A percentile compares a stretch with the other conserved stretches of the same genome.
Evolutionary conservation across 768 basidiomycete genomes (phyloP).

Genomic region (Rhizopogon rudus): DNA sequence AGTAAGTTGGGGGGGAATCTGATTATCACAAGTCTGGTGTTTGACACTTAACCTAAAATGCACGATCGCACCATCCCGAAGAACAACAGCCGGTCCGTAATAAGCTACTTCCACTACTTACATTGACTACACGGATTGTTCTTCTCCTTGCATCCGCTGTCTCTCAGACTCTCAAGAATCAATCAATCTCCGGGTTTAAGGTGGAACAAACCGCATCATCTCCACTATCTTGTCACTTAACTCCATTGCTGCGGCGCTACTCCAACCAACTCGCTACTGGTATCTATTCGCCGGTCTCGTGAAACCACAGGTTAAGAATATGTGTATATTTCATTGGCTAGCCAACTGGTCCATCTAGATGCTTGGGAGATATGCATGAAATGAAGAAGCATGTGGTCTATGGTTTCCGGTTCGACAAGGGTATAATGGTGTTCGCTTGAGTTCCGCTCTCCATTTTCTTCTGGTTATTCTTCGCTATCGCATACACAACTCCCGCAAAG

Average conservation of each 20-base stretch:
- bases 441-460: constrained; percentile 64
- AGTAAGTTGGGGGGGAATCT: background rate
- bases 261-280: background rate
- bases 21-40: constrained; percentile 3
- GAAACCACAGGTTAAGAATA: background rate
- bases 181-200: constrained; percentile 24
- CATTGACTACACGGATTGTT: background rate
- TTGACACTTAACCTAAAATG: background rate
- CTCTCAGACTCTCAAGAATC: constrained; percentile 4
- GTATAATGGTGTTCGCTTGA: constrained; percentile 52
- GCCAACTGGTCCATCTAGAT: background rate
- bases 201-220: constrained; percentile 26
- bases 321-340: background rate
- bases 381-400: constrained; percentile 7
- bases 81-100: too few species aligned
- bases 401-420: constrained; percentile 51
- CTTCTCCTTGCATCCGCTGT: background rate
- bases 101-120: background rate
- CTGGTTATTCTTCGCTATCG: constrained; percentile 92
- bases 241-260: constrained; percentile 7
- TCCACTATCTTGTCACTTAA: constrained; percentile 14
- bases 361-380: background rate
- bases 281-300: background rate
- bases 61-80: background rate
- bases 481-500: constrained; percentile 87